Base-by-base conservation (phyloP, 139 green algal genomes). In the Chlorella sorokiniana region DNA sequence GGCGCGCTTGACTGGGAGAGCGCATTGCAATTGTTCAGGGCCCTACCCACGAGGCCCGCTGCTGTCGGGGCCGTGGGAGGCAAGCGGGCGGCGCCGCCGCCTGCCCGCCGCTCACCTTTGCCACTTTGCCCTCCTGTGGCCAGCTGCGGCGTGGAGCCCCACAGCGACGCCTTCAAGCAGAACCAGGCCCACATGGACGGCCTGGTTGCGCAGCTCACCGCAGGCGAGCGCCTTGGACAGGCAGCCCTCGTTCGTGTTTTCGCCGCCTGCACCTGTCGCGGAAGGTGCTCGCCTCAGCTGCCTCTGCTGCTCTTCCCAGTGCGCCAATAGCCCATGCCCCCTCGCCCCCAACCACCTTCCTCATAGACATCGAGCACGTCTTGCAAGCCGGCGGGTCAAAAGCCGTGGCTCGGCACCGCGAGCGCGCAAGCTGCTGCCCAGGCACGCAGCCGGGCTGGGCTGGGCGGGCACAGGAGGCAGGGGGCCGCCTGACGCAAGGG, bases 371-470 rank as follows among this genome's bases (percentile, higher is more conserved):
- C 16, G 62, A 56, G 5, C 62, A 82, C n/a, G 74, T 61, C 11
- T n/a, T 70, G 68, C 40, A 74, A 22, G 91, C 83, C 0, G 92
- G 92, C 1, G 91, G 94, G 0, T 27, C 56, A 23, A 84, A 88
- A 6, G 92, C 94, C 5, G 86, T 96, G 0, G 56, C 76, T 31
- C 81, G 93, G 37, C 92, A 96, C 77, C 85, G 80, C 3, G 62
- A 82, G 1, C 85, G 93, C 11, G 83, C 75, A 93, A 93, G 77
- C 69, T 93, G 72, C 82, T 96, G 25, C 89, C 93, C 3, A 62
- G 93, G 2, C 37, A 62, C 5, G 63, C 44, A 23, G 31, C 1
- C 51, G 59, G 45, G 29, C n/a, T 38, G n/a, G n/a, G n/a, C n/a
- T n/a, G n/a, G n/a, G n/a, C n/a, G n/a, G n/a, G n/a, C n/a, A n/a